A percentile compares a stretch with the other conserved stretches of the same genome.
phyloP scores from a whole-genome alignment of 2,329 filamentous ascomycete genomes.

The Fusarium marasasianum region DNA sequence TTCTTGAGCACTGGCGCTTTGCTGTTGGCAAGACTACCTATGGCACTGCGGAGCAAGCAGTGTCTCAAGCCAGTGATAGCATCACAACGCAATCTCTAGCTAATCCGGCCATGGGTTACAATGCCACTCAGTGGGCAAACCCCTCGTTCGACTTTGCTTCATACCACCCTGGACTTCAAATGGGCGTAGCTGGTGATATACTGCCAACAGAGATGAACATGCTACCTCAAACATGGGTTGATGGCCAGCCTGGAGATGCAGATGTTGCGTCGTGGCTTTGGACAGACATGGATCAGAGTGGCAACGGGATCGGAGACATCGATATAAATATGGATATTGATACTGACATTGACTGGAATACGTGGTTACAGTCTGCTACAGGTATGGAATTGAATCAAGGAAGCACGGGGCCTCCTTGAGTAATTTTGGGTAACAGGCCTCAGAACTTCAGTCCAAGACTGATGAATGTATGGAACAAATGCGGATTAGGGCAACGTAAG shows the following conservation, averaged over 20 bases:
- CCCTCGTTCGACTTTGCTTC: not conserved
- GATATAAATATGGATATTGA: conserved; percentile 46
- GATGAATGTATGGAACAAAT: not conserved
- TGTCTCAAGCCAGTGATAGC: not conserved
- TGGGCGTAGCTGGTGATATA: not conserved
- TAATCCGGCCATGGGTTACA: not conserved
- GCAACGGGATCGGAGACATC: conserved; percentile 40
- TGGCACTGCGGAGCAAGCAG: accelerated
- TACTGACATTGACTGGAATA: conserved; percentile 48
- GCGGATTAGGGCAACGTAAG: too few relatives aligned
- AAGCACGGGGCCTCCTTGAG: not conserved
- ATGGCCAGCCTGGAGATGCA: not conserved
- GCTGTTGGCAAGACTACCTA: not conserved
- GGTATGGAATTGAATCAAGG: conserved; percentile 41
- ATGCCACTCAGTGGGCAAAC: not conserved
- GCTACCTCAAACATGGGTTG: not conserved
- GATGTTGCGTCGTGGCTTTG: conserved; percentile 48
- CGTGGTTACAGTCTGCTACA: conserved; percentile 48
- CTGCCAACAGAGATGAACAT: not conserved
- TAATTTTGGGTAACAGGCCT: accelerated
- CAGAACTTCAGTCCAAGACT: not conserved
- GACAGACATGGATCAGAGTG: conserved; percentile 45
- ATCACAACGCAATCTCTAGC: not conserved
- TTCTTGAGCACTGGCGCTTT: conserved; percentile 26
- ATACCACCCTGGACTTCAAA: not conserved